Evolutionary conservation across 768 basidiomycete genomes (phyloP).

Genomic region (Tulasnella sp.): DNA sequence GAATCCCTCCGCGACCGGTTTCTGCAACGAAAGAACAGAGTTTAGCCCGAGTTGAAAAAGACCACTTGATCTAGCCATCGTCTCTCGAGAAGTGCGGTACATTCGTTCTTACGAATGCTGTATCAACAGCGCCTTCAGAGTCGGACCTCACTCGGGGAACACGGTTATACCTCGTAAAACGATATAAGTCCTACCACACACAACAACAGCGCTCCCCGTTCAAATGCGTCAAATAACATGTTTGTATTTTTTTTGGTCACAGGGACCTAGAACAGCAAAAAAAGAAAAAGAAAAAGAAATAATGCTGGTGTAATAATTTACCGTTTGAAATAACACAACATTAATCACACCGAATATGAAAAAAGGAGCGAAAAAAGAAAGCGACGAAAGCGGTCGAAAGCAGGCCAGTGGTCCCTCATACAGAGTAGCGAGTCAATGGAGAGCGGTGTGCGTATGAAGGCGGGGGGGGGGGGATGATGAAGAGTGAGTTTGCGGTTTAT

Average conservation of each 20-base stretch:
- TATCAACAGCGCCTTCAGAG: too few species aligned
- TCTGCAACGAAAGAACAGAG: too few species aligned
- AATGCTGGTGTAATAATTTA: not conserved
- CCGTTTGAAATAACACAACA: not conserved
- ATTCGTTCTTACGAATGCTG: too few species aligned
- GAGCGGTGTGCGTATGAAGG: not conserved
- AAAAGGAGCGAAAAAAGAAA: not conserved
- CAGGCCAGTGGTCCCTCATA: not conserved
- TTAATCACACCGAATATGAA: not conserved
- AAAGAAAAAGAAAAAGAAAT: not conserved
- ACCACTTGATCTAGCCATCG: too few species aligned
- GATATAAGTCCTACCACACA: too few species aligned
- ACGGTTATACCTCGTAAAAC: too few species aligned
- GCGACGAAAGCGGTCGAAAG: not conserved
- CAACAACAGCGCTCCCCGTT: too few species aligned
- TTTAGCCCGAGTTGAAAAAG: too few species aligned
- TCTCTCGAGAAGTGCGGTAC: too few species aligned
- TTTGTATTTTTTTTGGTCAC: not conserved
- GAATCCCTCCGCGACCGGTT: too few species aligned
- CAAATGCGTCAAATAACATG: not conserved
- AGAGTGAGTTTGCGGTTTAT: too few species aligned
- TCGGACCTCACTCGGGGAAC: too few species aligned
- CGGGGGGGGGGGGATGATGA: not conserved
- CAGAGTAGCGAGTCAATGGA: not conserved
- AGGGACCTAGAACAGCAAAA: not conserved